Base-by-base conservation (phyloP, 2,329 filamentous ascomycete species). In the Diaporthe sp. region DNA sequence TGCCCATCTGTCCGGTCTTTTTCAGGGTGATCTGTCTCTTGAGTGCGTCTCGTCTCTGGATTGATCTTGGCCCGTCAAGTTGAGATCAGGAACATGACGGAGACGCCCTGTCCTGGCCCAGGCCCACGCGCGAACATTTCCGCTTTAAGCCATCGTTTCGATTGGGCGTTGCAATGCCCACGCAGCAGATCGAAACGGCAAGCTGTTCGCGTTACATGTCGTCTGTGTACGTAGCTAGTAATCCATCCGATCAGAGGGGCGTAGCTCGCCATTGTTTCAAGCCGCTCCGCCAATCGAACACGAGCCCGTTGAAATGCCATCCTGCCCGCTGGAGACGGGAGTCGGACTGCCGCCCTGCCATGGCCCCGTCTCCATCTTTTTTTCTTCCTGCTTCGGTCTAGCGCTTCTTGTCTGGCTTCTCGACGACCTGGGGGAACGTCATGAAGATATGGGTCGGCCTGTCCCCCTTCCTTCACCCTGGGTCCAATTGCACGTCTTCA, bases 101-200 rank as follows among this genome's bases (percentile, higher is more conserved):
- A 50, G 44, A n/a, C 2, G 10, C 35, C 37, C 4, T 13, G n/a
- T 5, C 6, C 9, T 30, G 37, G 35, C n/a, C 56, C 10, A 35
- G 32, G 22, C 7, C 27, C 30, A 51, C 44, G 44, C 63, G 63
- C 63, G 63, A 66, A 22, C 30, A 66, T 51, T 66, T 51, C 63
- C 63, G 63, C 44, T 66, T 66, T 37, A 27, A 66, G 44, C 63
- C 63, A 27, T 68, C 22, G 63, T 68, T 53, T 68, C 63, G 63
- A 68, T 53, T 68, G 63, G 63, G 63, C 63, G 61, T 66, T 66
- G 59, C 42, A 30, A 44, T 50, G 59, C 39, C 32, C 59, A 63
- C 17, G 37, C 59, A 44, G 39, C 1, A 42, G 59, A 63, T 63
- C 39, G 37, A 47, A 63, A 42, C 42, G 59, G 39, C 59, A 47